Evolutionary conservation across 1,139 yeast species (phyloP), one percentile per base, ranked within the genome.

Genomic region (Waltiozyma sp.): DNA sequence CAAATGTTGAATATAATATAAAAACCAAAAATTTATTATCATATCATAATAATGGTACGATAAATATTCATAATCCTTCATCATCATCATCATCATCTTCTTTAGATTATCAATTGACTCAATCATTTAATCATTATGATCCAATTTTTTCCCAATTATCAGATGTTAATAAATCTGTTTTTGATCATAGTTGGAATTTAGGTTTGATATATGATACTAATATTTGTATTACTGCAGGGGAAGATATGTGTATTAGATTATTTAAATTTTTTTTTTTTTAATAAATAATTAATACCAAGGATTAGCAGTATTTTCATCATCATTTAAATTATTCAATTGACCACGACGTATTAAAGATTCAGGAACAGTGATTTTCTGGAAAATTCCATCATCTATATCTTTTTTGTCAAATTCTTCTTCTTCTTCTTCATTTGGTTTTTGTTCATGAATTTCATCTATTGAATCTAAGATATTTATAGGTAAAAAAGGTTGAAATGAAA

Each of bases 381-480:
- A 77, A 28, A 76, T 51, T 41, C 76, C 80, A 35, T 57, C 57
- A 10, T 47, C 77, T 68, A 55, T 68, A 38, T 43, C 13, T 26
- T 11, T 10, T 26, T 14, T 26, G 7, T 21, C 8, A 5, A 8
- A 21, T 21, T 21, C 23, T 5, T 21, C 36, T 16, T 19, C 19
- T 10, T 26, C 37, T 26, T 35, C n/a, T 28, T 14, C 37, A 40
- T 54, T 55, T 3, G 47, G 47, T 43, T 60, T 63, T 36, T 63
- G 67, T 42, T 72, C 77, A 45, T 69, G 73, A 19, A 80, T 68
- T 39, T 78, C 83, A 50, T 80, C 88, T 34, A 81, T 62, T 40
- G 71, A 76, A 56, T 83, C 93, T 45, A 76, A 62, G 3, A 81
- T 63, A 7, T 68, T 69, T 26, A 75, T 62, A 1, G 88, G 85